Evolutionary conservation across 2,329 filamentous ascomycete species (phyloP).

Genomic region (Ceratocystis variospora): DNA sequence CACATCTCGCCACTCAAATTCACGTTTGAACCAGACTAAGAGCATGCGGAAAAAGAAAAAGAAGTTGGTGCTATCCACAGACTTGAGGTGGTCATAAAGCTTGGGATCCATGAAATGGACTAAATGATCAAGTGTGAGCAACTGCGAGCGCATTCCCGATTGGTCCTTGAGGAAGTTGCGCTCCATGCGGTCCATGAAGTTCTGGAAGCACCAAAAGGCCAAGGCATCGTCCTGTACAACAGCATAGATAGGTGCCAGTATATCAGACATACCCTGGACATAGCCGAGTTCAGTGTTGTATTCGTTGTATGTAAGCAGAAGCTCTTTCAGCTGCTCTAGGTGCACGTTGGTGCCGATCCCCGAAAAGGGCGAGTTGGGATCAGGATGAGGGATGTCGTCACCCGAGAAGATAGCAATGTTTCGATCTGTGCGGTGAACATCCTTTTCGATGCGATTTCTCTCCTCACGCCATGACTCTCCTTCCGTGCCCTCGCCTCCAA

Average conservation of each 20-base stretch:
- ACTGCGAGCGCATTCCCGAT: slow-evolving; percentile 86
- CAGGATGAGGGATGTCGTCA: slow-evolving; percentile 91
- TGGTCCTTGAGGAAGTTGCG: slow-evolving; percentile 92
- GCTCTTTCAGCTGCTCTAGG: slow-evolving; percentile 97
- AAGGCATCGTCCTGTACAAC: slow-evolving; percentile 95
- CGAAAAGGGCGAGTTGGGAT: slow-evolving; percentile 89
- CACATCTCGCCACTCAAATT: slow-evolving; percentile 82
- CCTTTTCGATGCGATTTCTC: slow-evolving; percentile 86
- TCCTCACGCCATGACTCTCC: slow-evolving; percentile 97
- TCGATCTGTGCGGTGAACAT: slow-evolving; percentile 93
- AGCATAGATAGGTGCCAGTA: slow-evolving; percentile 89
- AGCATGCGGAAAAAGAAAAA: slow-evolving; percentile 99
- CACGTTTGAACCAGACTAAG: slow-evolving; percentile 95
- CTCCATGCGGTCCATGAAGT: slow-evolving; percentile 97
- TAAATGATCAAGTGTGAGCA: slow-evolving; percentile 81
- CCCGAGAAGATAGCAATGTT: slow-evolving; percentile 90
- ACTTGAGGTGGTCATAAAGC: slow-evolving; percentile 78
- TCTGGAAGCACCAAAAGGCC: slow-evolving; percentile 91
- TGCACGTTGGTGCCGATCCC: slow-evolving; percentile 91
- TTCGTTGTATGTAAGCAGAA: slow-evolving; percentile 97
- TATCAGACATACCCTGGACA: slow-evolving; percentile 96
- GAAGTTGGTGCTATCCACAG: slow-evolving; percentile 91
- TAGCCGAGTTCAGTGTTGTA: slow-evolving; percentile 93
- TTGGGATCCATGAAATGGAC: slow-evolving; percentile 95
- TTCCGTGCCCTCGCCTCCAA: slow-evolving; percentile 63